Base-by-base conservation (phyloP, 2,329 filamentous ascomycete genomes). In the Trichocomaceae sp. region DNA sequence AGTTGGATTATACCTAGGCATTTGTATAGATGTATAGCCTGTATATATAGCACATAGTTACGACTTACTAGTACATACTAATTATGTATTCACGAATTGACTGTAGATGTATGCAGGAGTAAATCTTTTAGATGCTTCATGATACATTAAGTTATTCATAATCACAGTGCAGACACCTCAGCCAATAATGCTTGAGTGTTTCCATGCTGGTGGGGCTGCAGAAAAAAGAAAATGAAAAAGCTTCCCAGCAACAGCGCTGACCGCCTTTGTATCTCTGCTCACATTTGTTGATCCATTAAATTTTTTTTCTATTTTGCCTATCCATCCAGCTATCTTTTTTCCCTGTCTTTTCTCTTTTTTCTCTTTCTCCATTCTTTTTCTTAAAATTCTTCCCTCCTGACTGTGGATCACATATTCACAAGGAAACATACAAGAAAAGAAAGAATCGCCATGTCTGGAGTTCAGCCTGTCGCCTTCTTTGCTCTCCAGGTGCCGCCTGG, bases 401-500 rank as follows among this genome's bases (percentile, higher is more conserved):
- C 22, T 46, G 1, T 19, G 17, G 29, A n/a, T 26, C 17, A 39
- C 12, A 23, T 22, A 50, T 41, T 31, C 13, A 39, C 22, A 39
- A 35, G 23, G 31, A 37, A 39, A n/a, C 17, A 8, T 35, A 35
- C 19, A 20, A 47, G 5, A 22, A 49, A n/a, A 6, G 29, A 35
- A 15, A 39, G 23, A 19, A n/a, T 51, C 61, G 71, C 61, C 58
- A 78, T 78, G 75, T 76, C 75, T 60, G 73, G 69, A 57, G 66
- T 73, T 60, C 73, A 76, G 58, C 82, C 79, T 69, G 87, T 93
- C 73, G 88, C 88, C 72, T 81, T 97, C 71, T 99, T 93, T 72
- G 90, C 91, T 75, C 86, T 96, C 64, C 85, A 90, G 79, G 88
- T 97, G 74, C 90, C 90, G 64, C 81, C 88, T 64, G 89, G 87